Percentiles rank a stretch among this genome's conserved stretches.
These are phyloP conservation scores for Alternaria sp. DNA, from an alignment of 2,329 filamentous ascomycete species.

Conservation along the genomic window DNA sequence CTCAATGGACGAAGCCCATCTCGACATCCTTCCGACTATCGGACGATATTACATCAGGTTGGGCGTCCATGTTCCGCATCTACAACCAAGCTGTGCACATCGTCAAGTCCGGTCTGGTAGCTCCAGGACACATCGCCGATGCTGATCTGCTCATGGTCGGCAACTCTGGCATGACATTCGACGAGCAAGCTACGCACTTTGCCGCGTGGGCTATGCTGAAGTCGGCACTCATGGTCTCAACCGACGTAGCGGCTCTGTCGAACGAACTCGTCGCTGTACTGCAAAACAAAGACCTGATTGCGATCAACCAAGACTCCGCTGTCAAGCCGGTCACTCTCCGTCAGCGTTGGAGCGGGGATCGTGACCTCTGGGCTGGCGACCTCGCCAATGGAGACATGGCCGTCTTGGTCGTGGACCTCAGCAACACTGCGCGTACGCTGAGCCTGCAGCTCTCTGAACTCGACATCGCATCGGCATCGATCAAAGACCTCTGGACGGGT, in stretches of 20 bases:
- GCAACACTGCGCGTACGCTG: conserved; percentile 21
- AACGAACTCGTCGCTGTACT: conserved; percentile 18
- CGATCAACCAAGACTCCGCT: conserved; percentile 26
- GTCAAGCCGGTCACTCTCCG: conserved; percentile 26
- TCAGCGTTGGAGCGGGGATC: conserved; percentile 25
- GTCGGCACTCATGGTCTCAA: conserved; percentile 28
- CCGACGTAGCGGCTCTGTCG: conserved; percentile 19
- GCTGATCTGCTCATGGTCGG: conserved; percentile 27
- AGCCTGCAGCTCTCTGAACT: conserved; percentile 19
- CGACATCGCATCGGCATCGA: conserved; percentile 20
- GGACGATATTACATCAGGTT: conserved; percentile 22
- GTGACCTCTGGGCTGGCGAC: conserved; percentile 26
- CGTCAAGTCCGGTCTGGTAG: conserved; percentile 20
- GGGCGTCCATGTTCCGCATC: conserved; percentile 24
- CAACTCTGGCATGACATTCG: conserved; percentile 23
- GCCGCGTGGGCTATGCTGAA: conserved; percentile 30
- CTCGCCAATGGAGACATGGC: conserved; percentile 28
- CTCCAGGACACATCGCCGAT: conserved; percentile 26
- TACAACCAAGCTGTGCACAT: conserved; percentile 28
- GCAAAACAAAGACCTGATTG: conserved; percentile 28
- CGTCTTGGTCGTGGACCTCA: conserved; percentile 24
- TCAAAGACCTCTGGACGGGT: conserved; percentile 27
- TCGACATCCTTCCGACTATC: conserved; percentile 28
- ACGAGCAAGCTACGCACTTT: conserved; percentile 30
- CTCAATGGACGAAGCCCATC: conserved; percentile 23